phyloP scores from a whole-genome alignment of 2,329 filamentous ascomycete species.

The Colletotrichum liaoningense region DNA sequence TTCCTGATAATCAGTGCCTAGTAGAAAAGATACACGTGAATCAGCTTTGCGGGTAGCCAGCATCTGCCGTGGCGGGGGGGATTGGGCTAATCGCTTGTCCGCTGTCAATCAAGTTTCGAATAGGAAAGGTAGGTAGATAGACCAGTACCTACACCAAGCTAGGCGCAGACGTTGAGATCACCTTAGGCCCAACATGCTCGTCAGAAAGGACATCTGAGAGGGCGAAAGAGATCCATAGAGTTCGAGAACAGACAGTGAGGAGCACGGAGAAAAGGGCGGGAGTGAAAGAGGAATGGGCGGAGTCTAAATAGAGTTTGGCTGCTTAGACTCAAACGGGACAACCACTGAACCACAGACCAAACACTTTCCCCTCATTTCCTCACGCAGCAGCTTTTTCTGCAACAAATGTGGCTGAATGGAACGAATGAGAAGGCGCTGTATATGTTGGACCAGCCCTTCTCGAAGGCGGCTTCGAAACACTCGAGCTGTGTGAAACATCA shows the following conservation, averaged over 20 bases:
- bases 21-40: background rate
- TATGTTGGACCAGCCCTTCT: constrained; percentile 14
- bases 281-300: background rate
- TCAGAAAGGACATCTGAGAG: constrained; percentile 4
- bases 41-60: background rate
- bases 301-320: constrained; percentile 32
- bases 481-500: constrained; percentile 26
- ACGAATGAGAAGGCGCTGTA: background rate
- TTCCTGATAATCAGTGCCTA: background rate
- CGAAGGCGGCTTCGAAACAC: constrained; percentile 31
- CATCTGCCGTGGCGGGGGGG: background rate
- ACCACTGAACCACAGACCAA: background rate
- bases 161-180: background rate
- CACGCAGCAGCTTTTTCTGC: no score
- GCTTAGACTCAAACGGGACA: background rate
- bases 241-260: constrained; percentile 10
- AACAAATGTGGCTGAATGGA: background rate
- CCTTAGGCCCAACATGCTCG: constrained; percentile 8
- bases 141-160: background rate
- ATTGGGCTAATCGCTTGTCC: background rate
- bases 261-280: no score
- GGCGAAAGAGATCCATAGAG: background rate
- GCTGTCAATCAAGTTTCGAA: background rate
- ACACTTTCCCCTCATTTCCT: background rate
- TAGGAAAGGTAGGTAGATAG: background rate